Evolutionary conservation across 2,329 filamentous ascomycete species (phyloP).

Genomic region (Pyrenochaeta sp.): DNA sequence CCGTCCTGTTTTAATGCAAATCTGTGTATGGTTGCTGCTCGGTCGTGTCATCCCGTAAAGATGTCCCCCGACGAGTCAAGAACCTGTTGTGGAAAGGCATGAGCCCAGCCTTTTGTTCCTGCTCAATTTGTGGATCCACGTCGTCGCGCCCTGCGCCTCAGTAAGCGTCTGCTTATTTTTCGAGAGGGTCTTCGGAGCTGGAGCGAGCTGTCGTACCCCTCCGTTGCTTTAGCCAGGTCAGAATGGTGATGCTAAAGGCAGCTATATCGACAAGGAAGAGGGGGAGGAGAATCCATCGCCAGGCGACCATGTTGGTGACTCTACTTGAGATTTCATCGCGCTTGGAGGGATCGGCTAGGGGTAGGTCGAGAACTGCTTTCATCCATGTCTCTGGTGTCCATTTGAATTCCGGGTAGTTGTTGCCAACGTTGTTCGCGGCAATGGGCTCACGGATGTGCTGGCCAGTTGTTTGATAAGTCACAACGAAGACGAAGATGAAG

Average conservation of each 20-base stretch:
- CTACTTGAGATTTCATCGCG: slow-evolving; percentile 26
- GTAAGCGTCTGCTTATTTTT: slow-evolving; percentile 19
- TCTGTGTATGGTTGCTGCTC: neutral
- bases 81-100: neutral
- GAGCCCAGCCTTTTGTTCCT: neutral
- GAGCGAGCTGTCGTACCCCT: slow-evolving; percentile 18
- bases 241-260: slow-evolving; percentile 23
- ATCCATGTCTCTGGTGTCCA: slow-evolving; percentile 47
- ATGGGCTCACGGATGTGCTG: slow-evolving; percentile 32
- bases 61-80: neutral
- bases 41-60: neutral
- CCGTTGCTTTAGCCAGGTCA: slow-evolving; percentile 29
- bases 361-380: slow-evolving; percentile 39
- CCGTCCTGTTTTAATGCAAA: no score
- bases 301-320: slow-evolving; percentile 38
- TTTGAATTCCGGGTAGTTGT: slow-evolving; percentile 29
- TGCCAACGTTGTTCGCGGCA: slow-evolving; percentile 24
- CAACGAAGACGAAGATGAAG: slow-evolving; percentile 39
- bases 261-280: slow-evolving; percentile 34
- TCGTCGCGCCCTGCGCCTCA: neutral
- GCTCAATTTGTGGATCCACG: neutral
- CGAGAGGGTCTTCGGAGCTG: slow-evolving; percentile 10
- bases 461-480: slow-evolving; percentile 37
- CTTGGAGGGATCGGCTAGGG: slow-evolving; percentile 22
- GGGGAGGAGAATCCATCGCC: slow-evolving; percentile 43